Conservation (phyloP, 805 yeast genomes). For the Myxozyma melibiosi region DNA sequence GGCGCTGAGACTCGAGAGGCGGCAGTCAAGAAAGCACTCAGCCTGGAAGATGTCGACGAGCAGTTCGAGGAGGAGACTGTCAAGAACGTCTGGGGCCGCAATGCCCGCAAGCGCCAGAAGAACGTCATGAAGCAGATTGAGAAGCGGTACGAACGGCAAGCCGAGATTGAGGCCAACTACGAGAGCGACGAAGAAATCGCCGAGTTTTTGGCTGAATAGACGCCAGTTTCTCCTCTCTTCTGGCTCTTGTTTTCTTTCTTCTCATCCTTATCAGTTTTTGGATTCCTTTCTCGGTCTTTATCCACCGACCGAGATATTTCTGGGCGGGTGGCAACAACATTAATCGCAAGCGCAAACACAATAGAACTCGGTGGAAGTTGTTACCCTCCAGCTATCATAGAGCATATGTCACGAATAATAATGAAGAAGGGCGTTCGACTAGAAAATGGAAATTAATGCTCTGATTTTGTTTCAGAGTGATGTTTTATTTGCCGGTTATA, state of each 20-base stretch:
- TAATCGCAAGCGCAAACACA: no score
- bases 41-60: conserved; percentile 25
- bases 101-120: conserved; percentile 36
- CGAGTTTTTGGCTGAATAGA: conserved; percentile 55
- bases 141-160: conserved; percentile 27
- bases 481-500: no score
- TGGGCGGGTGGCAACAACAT: no score
- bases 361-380: no score
- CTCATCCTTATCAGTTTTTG: no score
- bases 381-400: no score
- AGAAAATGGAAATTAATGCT: no score
- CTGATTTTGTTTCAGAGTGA: no score
- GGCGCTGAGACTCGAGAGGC: conserved; percentile 13
- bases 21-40: conserved; percentile 23
- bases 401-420: no score
- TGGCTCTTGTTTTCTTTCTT: conserved; percentile 92
- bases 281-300: no score
- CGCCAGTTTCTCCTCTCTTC: conserved; percentile 93
- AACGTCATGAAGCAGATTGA: conserved; percentile 33
- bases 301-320: no score
- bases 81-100: conserved; percentile 33
- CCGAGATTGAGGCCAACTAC: conserved; percentile 32
- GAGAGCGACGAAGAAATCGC: conserved; percentile 31
- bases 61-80: conserved; percentile 18
- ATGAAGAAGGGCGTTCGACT: no score